Evolutionary conservation across 1,284 basidiomycete species (phyloP).

Genomic region (Pseudozyma sp.): DNA sequence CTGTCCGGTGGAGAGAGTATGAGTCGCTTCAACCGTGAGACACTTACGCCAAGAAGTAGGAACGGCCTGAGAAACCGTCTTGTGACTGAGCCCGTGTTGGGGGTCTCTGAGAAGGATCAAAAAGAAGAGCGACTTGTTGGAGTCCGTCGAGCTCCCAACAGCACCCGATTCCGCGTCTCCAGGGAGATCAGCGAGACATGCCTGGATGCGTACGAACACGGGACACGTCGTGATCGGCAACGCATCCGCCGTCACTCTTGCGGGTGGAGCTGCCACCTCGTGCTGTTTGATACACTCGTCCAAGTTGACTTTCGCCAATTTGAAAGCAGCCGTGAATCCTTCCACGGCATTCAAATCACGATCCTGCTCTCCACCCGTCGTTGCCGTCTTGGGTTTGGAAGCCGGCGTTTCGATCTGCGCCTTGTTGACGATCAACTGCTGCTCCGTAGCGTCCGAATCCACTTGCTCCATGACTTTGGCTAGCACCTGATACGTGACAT

Average conservation of each 20-base stretch:
- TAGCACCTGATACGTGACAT: constrained; percentile 80
- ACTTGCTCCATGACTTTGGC: constrained; percentile 65
- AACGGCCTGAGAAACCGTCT: constrained; percentile 61
- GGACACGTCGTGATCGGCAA: constrained; percentile 86
- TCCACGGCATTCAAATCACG: constrained; percentile 85
- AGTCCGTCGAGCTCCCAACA: constrained; percentile 9
- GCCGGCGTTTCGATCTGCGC: constrained; percentile 39
- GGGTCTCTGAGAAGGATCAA: constrained; percentile 62
- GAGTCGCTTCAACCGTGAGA: not conserved
- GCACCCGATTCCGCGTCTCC: constrained; percentile 12
- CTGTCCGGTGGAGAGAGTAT: too few relatives aligned
- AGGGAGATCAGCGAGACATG: constrained; percentile 68
- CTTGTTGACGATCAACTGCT: constrained; percentile 64
- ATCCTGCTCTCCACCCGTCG: constrained; percentile 16
- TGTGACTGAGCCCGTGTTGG: constrained; percentile 58
- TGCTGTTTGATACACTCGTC: constrained; percentile 82
- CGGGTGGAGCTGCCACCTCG: constrained; percentile 70
- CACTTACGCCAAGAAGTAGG: constrained; percentile 64
- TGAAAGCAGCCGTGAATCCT: constrained; percentile 83
- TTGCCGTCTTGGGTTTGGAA: constrained; percentile 33
- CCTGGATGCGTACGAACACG: constrained; percentile 92
- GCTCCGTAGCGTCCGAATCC: constrained; percentile 44
- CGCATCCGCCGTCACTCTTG: constrained; percentile 11
- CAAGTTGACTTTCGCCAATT: constrained; percentile 77
- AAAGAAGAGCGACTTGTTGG: constrained; percentile 58